Evolutionary conservation across 495 filamentous ascomycete genomes (phyloP), one percentile per base, ranked within the genome.

Genomic region (Trichocladium antarcticum): DNA sequence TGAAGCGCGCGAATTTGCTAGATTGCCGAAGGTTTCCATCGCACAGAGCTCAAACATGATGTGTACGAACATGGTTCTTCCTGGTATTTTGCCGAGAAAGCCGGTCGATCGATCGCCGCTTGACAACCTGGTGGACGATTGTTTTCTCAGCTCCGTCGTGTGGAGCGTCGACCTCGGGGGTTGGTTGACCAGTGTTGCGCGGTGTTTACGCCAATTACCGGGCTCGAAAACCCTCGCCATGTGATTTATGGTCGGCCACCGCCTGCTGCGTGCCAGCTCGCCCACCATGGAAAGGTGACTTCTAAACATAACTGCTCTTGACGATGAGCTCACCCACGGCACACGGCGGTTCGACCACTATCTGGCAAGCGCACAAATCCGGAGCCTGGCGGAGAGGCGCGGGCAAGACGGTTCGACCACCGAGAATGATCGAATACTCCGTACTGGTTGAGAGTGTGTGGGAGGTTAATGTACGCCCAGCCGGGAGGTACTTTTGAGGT

Each of bases 201-300:
- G 9, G 28, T 14, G 17, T 16, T 34, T 35, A 53, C 34, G 38
- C 52, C 56, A 55, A 58, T 58, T 20, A 49, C 49, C 42, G 17
- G 29, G 16, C 42, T 36, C 31, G 37, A 28, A 47, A 47, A 12
- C 49, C 36, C 45, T 37, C 43, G 22, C 56, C 55, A 50, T 58
- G 56, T 58, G 56, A 58, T 49, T 40, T 48, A 20, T 43, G 22
- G 2, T 42, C 5, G n/a, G 22, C 46, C 27, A 40, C 50, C 44
- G 46, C 50, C 48, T 48, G 36, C 11, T 22, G n/a, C 3, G 35
- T 16, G 21, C 27, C 45, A 35, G 31, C 46, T 20, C 39, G 17
- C 40, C 10, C 27, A 14, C 40, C 47, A 42, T 45, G 22, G 22
- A 45, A 45, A 35, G 27, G 5, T 5, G 5, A 5, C 27, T 29